These are phyloP conservation scores for Tetrapisispora phaffii DNA, from an alignment of 805 yeast genomes.

Conservation along the genomic window DNA sequence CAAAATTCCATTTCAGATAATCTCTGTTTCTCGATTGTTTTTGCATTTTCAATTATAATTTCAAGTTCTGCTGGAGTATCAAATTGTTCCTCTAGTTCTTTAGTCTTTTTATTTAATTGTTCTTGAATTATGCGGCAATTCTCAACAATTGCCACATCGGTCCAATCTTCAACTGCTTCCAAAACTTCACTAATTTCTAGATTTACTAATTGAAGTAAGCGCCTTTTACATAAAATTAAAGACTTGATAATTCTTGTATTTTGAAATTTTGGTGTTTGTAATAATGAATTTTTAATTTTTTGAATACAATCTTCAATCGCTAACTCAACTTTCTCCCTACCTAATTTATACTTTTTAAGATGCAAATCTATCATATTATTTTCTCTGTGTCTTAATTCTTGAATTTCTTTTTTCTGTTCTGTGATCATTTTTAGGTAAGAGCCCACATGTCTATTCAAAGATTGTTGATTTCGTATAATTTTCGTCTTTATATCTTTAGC, in stretches of 20 bases:
- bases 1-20: conserved; percentile 49
- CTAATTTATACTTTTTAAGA: conserved; percentile 28
- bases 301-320: conserved; percentile 36
- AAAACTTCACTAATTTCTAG: conserved; percentile 30
- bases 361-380: conserved; percentile 32
- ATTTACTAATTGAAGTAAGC: conserved; percentile 35
- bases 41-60: conserved; percentile 35
- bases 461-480: conserved; percentile 60
- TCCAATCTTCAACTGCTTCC: conserved; percentile 13
- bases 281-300: conserved; percentile 33
- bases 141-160: conserved; percentile 15
- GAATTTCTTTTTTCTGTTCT: conserved; percentile 68
- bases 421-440: conserved; percentile 76
- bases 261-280: conserved; percentile 35
- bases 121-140: conserved; percentile 18
- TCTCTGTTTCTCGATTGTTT: conserved; percentile 35
- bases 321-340: conserved; percentile 33
- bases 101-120: conserved; percentile 38
- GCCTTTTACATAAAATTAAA: conserved; percentile 31
- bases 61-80: conserved; percentile 44
- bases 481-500: conserved; percentile 88
- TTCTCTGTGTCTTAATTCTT: conserved; percentile 52
- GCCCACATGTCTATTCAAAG: conserved; percentile 73
- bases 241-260: conserved; percentile 35
- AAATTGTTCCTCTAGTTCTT: conserved; percentile 42